Evolutionary conservation across 805 yeast species (phyloP).

Genomic region (Candida argentea): DNA sequence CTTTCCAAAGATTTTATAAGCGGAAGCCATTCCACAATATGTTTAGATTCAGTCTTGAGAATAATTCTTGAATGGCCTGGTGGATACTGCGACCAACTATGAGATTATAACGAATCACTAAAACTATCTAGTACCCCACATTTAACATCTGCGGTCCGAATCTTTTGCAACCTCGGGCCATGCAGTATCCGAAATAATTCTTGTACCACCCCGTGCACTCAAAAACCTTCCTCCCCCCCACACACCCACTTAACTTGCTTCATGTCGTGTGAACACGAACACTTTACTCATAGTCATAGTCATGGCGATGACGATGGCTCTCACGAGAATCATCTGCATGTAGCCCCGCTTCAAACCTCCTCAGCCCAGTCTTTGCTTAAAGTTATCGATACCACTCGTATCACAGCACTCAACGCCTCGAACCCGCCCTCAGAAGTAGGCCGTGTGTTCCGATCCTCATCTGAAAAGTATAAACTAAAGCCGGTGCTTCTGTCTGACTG

Average conservation of each 20-base stretch:
- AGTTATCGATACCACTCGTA: constrained; percentile 48
- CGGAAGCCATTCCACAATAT: too few species aligned
- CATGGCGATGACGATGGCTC: constrained; percentile 9
- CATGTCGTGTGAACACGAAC: constrained; percentile 15
- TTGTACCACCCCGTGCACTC: too few species aligned
- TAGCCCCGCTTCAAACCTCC: constrained; percentile 63
- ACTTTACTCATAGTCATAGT: constrained; percentile 27
- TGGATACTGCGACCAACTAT: too few species aligned
- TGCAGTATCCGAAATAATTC: neutral
- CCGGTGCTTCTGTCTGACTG: constrained; percentile 56
- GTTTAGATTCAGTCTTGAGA: too few species aligned
- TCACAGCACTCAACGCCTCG: constrained; percentile 54
- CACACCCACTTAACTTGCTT: too few species aligned
- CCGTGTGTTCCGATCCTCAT: constrained; percentile 44
- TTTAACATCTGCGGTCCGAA: too few species aligned
- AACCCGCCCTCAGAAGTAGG: constrained; percentile 40
- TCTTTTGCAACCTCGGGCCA: too few species aligned
- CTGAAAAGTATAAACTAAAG: constrained; percentile 37
- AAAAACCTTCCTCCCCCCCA: too few species aligned
- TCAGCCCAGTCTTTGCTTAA: constrained; percentile 56
- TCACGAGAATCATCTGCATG: constrained; percentile 20
- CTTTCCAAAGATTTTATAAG: too few species aligned
- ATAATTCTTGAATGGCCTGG: too few species aligned
- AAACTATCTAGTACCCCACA: too few species aligned
- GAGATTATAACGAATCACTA: too few species aligned